Conservation (phyloP, 2,329 filamentous ascomycete species). For the Hysterium pulicare region DNA sequence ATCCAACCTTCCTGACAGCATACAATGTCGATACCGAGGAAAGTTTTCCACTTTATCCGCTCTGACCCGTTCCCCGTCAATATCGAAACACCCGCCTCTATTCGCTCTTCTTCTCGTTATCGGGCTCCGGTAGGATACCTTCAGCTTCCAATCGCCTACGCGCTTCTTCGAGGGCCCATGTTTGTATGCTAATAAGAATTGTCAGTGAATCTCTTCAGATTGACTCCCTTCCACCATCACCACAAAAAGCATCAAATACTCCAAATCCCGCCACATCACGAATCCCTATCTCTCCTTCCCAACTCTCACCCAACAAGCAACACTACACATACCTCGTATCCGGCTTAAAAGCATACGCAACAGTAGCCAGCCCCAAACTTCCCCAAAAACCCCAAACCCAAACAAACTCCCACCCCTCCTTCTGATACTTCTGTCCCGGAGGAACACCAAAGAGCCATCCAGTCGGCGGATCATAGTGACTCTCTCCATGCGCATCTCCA, state of each 20-base stretch:
- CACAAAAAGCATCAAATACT: background rate
- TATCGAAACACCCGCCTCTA: no score
- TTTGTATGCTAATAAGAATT: constrained; percentile 69
- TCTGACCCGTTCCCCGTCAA: no score
- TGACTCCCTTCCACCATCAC: no score
- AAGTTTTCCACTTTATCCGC: no score
- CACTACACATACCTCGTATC: constrained; percentile 83
- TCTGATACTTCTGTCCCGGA: constrained; percentile 91
- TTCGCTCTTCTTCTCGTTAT: constrained; percentile 56
- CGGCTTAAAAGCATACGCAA: constrained; percentile 94
- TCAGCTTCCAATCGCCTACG: constrained; percentile 92
- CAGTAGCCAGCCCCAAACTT: constrained; percentile 65
- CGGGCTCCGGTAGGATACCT: constrained; percentile 82
- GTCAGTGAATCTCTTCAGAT: background rate
- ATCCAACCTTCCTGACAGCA: no score
- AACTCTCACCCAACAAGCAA: constrained; percentile 3
- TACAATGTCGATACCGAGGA: no score
- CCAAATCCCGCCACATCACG: background rate
- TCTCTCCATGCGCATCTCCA: constrained; percentile 52
- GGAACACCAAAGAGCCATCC: constrained; percentile 94
- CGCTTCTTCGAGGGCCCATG: constrained; percentile 97
- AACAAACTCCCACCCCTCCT: constrained; percentile 91
- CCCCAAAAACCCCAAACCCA: constrained; percentile 85
- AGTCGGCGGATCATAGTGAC: constrained; percentile 82
- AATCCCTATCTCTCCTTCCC: constrained; percentile 7